These are phyloP conservation scores for Westerdykella sp. DNA, from an alignment of 2,329 filamentous ascomycete species.

Conservation along the genomic window DNA sequence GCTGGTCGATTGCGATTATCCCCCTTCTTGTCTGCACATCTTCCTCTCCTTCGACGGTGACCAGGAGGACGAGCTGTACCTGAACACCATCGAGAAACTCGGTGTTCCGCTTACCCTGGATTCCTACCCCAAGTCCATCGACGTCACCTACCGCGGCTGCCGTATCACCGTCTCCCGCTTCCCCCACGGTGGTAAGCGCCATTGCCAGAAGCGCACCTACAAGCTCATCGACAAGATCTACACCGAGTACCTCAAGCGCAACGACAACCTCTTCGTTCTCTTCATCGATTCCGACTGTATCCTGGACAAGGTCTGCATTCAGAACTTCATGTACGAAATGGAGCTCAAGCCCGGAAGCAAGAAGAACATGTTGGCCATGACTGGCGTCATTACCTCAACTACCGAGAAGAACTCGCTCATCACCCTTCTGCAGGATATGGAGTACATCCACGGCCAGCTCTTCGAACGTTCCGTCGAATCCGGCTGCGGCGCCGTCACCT, in stretches of 20 bases:
- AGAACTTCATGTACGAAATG: slow-evolving; percentile 99
- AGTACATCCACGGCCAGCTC: slow-evolving; percentile 93
- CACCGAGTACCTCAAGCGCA: slow-evolving; percentile 72
- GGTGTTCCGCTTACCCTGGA: slow-evolving; percentile 73
- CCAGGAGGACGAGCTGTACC: slow-evolving; percentile 79
- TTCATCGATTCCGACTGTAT: slow-evolving; percentile 99
- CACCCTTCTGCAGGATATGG: slow-evolving; percentile 93
- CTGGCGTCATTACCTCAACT: slow-evolving; percentile 91
- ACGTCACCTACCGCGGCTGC: slow-evolving; percentile 74
- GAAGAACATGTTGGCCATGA: slow-evolving; percentile 94
- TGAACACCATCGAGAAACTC: slow-evolving; percentile 77
- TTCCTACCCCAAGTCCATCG: slow-evolving; percentile 81
- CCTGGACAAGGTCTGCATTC: slow-evolving; percentile 80
- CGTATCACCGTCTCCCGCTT: slow-evolving; percentile 89
- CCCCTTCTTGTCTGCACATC: slow-evolving; percentile 83
- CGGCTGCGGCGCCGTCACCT: slow-evolving; percentile 88
- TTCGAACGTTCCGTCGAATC: slow-evolving; percentile 96
- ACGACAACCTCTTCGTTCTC: slow-evolving; percentile 89
- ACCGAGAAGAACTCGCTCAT: slow-evolving; percentile 83
- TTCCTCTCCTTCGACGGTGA: slow-evolving; percentile 95
- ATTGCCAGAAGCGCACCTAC: slow-evolving; percentile 91
- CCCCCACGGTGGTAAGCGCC: slow-evolving; percentile 84
- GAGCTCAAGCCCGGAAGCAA: slow-evolving; percentile 89
- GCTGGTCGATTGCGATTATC: slow-evolving; percentile 89
- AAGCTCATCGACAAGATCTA: slow-evolving; percentile 92